These are phyloP conservation scores for Acmispon strigosus DNA, from an alignment of 306 rosid species.

Conservation along the genomic window DNA sequence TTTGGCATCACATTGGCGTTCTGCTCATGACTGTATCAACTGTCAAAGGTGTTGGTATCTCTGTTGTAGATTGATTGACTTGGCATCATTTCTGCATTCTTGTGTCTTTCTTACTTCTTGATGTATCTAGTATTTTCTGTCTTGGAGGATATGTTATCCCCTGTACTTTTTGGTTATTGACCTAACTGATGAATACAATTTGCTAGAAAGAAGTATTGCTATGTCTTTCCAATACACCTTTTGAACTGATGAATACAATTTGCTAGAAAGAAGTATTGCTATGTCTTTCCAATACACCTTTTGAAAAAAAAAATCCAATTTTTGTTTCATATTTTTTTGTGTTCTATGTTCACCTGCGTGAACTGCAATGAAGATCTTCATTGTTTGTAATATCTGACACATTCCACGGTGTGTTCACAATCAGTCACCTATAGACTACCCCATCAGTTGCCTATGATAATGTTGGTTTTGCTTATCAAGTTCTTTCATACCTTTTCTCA, in stretches of 20 bases:
- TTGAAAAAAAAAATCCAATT: background rate
- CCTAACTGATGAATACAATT: background rate
- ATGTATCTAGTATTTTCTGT: constrained; percentile 1
- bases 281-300: background rate
- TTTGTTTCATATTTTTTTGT: background rate
- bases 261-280: background rate
- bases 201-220: background rate
- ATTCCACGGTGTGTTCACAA: background rate
- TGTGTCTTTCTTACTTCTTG: background rate
- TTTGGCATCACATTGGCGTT: background rate
- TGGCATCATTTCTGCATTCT: background rate
- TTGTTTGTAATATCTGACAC: background rate
- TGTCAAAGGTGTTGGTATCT: no score
- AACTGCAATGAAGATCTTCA: background rate
- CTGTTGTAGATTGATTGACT: background rate
- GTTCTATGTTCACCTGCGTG: background rate
- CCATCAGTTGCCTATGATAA: background rate
- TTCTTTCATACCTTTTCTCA: constrained; percentile 11
- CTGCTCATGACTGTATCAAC: background rate
- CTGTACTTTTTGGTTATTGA: background rate
- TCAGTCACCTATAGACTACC: background rate
- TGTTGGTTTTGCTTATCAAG: background rate
- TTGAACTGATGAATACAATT: background rate
- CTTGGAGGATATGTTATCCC: background rate
- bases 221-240: background rate